phyloP scores from a whole-genome alignment of 805 yeast species.

The Schizosaccharomyces japonicus region DNA sequence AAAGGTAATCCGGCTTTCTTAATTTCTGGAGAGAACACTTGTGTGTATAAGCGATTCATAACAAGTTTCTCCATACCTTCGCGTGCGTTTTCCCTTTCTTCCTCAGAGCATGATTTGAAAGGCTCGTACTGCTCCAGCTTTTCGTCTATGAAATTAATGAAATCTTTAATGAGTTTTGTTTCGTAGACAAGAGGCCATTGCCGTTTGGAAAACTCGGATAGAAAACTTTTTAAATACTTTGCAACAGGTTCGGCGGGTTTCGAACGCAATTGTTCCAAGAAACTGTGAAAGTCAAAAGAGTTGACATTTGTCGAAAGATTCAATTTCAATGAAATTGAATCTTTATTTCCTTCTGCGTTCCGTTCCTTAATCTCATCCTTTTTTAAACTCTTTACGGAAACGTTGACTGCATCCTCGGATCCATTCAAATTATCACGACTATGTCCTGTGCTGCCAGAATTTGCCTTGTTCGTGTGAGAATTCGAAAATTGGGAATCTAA shows the following conservation, averaged over 20 bases:
- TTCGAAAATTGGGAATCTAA: too few species aligned
- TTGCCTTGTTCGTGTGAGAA: too few species aligned
- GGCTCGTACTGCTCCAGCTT: slow-evolving; percentile 46
- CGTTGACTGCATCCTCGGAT: too few species aligned
- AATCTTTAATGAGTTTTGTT: slow-evolving; percentile 50
- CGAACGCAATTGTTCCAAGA: slow-evolving; percentile 43
- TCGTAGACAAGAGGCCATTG: slow-evolving; percentile 60
- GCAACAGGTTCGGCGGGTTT: slow-evolving; percentile 74
- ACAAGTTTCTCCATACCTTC: slow-evolving; percentile 85
- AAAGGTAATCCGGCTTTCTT: neutral
- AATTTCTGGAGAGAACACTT: slow-evolving; percentile 61
- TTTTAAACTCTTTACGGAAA: too few species aligned
- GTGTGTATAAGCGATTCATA: slow-evolving; percentile 61
- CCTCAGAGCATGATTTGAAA: slow-evolving; percentile 38
- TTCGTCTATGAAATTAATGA: slow-evolving; percentile 26
- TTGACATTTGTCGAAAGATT: too few species aligned
- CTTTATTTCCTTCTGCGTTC: too few species aligned
- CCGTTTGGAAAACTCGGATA: slow-evolving; percentile 46
- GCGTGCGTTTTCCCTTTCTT: slow-evolving; percentile 42
- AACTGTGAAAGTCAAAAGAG: slow-evolving; percentile 67
- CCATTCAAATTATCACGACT: too few species aligned
- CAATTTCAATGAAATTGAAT: too few species aligned
- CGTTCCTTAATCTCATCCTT: too few species aligned
- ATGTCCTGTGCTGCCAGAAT: too few species aligned
- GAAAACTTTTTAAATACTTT: slow-evolving; percentile 60